Evolutionary conservation across 305 asterid species (phyloP).

Genomic region (Solanum hybrid): DNA sequence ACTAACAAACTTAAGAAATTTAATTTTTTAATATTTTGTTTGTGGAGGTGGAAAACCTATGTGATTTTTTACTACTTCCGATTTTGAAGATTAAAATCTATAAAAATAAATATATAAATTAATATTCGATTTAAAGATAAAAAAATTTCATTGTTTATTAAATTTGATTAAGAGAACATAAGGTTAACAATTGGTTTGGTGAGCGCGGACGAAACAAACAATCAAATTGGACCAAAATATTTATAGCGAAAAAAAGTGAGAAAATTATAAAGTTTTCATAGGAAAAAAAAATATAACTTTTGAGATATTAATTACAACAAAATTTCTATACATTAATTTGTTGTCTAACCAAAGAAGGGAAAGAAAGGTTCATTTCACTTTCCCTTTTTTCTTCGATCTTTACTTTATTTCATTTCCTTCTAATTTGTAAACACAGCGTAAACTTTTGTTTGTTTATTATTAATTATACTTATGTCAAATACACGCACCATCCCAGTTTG

Average conservation of each 20-base stretch:
- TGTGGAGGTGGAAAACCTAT: background rate
- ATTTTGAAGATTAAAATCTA: too few relatives aligned
- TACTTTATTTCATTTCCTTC: background rate
- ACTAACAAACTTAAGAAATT: background rate
- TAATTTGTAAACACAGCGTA: background rate
- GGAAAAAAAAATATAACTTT: background rate
- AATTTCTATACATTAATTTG: background rate
- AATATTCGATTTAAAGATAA: too few relatives aligned
- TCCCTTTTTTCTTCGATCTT: background rate
- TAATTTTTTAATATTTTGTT: too few relatives aligned
- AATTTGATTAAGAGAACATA: background rate
- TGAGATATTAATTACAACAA: background rate
- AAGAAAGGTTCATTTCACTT: background rate
- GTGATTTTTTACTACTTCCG: background rate
- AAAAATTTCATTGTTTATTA: background rate
- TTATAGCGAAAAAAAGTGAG: background rate
- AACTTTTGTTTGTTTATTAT: background rate
- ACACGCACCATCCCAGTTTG: background rate
- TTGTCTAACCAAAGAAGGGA: background rate
- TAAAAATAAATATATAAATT: too few relatives aligned
- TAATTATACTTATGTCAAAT: background rate
- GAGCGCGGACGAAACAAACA: background rate
- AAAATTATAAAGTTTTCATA: too few relatives aligned
- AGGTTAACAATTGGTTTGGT: background rate
- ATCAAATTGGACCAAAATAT: background rate